Conservation (phyloP, 805 yeast genomes). For the Isabelozyma rhagii region DNA sequence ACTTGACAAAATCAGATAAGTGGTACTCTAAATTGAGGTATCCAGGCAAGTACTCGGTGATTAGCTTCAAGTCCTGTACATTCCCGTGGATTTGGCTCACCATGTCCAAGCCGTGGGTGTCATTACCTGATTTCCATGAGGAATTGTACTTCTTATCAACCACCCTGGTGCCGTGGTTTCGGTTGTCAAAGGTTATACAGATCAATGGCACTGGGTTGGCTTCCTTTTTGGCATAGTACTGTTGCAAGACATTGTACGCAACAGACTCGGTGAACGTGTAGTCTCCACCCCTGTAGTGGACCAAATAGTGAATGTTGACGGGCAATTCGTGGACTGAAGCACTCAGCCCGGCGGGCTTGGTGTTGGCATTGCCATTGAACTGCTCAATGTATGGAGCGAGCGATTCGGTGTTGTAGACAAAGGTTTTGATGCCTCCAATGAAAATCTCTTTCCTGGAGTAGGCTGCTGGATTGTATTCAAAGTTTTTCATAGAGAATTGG, state of each 20-base stretch:
- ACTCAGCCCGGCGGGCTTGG: not conserved
- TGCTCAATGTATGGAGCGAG: conserved; percentile 23
- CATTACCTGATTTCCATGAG: conserved; percentile 48
- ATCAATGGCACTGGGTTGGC: conserved; percentile 31
- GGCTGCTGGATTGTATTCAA: conserved; percentile 12
- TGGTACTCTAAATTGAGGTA: conserved; percentile 31
- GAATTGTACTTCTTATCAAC: conserved; percentile 32
- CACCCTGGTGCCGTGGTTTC: conserved; percentile 54
- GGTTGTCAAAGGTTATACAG: conserved; percentile 49
- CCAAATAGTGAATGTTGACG: conserved; percentile 40
- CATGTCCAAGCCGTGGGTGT: conserved; percentile 51
- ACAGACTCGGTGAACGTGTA: conserved; percentile 36
- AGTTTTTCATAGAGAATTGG: conserved; percentile 8
- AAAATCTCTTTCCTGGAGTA: conserved; percentile 12
- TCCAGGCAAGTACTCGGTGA: conserved; percentile 45
- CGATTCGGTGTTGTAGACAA: conserved; percentile 38
- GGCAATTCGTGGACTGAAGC: conserved; percentile 18
- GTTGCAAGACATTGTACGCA: conserved; percentile 34
- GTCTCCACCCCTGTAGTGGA: conserved; percentile 45
- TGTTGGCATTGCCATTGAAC: conserved; percentile 3
- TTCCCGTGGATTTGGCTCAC: conserved; percentile 46
- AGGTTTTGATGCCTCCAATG: conserved; percentile 47
- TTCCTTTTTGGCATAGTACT: conserved; percentile 16
- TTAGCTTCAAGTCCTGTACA: conserved; percentile 39
- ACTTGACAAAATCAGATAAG: conserved; percentile 10